Percentiles rank a stretch among this genome's conserved stretches.
These are phyloP conservation scores for Apophysomyces elegans DNA, from an alignment of 371 early-diverging fungal genomes.

Conservation along the genomic window DNA sequence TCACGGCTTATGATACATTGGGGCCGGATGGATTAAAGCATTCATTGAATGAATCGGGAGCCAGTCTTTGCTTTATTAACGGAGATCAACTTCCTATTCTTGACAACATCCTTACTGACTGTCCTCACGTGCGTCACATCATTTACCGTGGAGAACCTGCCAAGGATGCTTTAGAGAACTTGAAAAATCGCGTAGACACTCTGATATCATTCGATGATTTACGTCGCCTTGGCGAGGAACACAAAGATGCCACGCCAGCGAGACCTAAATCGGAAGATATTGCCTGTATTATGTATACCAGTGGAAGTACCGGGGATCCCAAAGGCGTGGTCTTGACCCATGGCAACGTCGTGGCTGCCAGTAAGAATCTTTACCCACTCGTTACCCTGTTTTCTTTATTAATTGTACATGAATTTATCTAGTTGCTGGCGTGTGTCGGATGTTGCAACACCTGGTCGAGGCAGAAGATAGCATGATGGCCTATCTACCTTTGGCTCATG, in stretches of 20 bases:
- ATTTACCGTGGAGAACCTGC: constrained; percentile 75
- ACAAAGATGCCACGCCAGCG: constrained; percentile 54
- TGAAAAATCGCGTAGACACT: constrained; percentile 25
- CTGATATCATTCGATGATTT: constrained; percentile 61
- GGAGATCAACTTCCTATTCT: constrained; percentile 68
- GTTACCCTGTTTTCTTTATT: constrained; percentile 48
- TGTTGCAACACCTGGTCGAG: constrained; percentile 77
- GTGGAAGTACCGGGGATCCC: constrained; percentile 84
- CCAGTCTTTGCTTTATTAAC: constrained; percentile 67
- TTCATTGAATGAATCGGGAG: constrained; percentile 69
- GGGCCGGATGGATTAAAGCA: constrained; percentile 74
- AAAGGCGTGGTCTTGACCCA: constrained; percentile 75
- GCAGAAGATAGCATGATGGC: constrained; percentile 73
- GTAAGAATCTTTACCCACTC: constrained; percentile 78
- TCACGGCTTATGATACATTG: constrained; percentile 85
- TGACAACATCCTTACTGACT: constrained; percentile 45
- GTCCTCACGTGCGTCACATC: constrained; percentile 66
- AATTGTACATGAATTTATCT: background rate
- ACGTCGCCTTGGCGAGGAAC: constrained; percentile 59
- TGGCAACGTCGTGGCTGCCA: constrained; percentile 74
- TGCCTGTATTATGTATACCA: constrained; percentile 87
- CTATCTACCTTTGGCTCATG: constrained; percentile 92
- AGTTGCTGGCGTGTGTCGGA: constrained; percentile 78
- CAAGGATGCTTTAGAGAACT: constrained; percentile 13
- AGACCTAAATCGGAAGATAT: constrained; percentile 66